Evolutionary conservation across 1,139 yeast genomes (phyloP).

Genomic region (Yamadazyma siamensis): DNA sequence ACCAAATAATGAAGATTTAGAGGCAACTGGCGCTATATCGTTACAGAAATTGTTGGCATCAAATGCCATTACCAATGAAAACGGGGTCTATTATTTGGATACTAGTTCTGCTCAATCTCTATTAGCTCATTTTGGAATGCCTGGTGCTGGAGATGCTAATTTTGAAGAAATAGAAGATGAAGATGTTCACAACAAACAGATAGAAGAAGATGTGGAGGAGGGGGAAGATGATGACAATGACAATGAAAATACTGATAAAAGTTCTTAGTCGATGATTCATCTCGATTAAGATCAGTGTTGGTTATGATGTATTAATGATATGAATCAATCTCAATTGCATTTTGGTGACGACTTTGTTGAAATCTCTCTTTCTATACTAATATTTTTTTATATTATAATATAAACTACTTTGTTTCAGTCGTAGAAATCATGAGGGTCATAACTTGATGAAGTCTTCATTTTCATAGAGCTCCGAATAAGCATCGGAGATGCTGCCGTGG

Average conservation of each 20-base stretch:
- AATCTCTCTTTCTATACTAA: too few relatives aligned
- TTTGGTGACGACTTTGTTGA: too few relatives aligned
- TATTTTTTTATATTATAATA: too few relatives aligned
- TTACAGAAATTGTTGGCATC: slow-evolving; percentile 51
- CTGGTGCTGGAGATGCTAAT: slow-evolving; percentile 23
- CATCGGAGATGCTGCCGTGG: slow-evolving; percentile 62
- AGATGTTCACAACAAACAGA: slow-evolving; percentile 21
- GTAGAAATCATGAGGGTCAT: too few relatives aligned
- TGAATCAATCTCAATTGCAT: too few relatives aligned
- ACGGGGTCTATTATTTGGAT: slow-evolving; percentile 55
- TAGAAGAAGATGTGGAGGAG: slow-evolving; percentile 23
- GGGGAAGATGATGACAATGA: too few relatives aligned
- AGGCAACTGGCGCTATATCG: slow-evolving; percentile 41
- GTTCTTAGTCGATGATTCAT: too few relatives aligned
- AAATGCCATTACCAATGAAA: slow-evolving; percentile 52
- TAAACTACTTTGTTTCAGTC: too few relatives aligned
- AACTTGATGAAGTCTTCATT: slow-evolving; percentile 13
- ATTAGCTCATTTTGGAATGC: slow-evolving; percentile 49
- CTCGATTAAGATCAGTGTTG: too few relatives aligned
- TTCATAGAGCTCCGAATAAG: slow-evolving; percentile 53
- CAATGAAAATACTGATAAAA: too few relatives aligned
- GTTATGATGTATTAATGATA: too few relatives aligned
- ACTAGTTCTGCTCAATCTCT: slow-evolving; percentile 47
- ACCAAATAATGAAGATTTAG: slow-evolving; percentile 18
- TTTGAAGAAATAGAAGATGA: slow-evolving; percentile 19